Percentiles rank a stretch among this genome's conserved stretches.
Evolutionary conservation across 768 basidiomycete genomes (phyloP).

Genomic region (Lentinula sp.): DNA sequence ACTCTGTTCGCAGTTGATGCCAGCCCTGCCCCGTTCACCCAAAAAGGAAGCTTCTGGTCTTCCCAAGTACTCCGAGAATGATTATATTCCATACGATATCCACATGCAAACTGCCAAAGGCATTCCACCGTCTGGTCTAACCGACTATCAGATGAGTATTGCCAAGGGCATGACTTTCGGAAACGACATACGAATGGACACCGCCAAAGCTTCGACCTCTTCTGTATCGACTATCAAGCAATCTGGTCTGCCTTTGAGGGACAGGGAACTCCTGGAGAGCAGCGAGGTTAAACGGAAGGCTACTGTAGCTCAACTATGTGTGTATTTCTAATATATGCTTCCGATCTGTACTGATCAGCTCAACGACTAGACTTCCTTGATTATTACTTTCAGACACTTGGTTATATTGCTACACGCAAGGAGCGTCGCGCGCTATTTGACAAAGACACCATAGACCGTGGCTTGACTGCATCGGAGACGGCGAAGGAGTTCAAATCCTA

Average conservation of each 20-base stretch:
- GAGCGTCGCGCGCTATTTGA: constrained; percentile 82
- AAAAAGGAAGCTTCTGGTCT: constrained; percentile 5
- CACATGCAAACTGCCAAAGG: constrained; percentile 78
- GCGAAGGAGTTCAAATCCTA: constrained; percentile 87
- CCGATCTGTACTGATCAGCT: neutral
- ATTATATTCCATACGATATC: constrained; percentile 30
- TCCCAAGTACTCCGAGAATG: neutral
- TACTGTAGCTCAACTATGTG: constrained; percentile 95
- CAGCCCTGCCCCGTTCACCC: neutral
- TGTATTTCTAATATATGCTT: constrained; percentile 21
- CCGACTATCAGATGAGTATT: constrained; percentile 58
- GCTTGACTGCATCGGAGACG: constrained; percentile 50
- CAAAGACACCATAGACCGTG: constrained; percentile 67
- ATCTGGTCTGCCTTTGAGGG: constrained; percentile 68
- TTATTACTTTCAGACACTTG: constrained; percentile 95
- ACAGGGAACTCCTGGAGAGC: constrained; percentile 77
- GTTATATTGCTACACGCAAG: constrained; percentile 83
- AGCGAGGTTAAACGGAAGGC: constrained; percentile 91
- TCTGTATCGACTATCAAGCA: constrained; percentile 43
- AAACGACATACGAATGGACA: constrained; percentile 67
- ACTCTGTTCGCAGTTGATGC: neutral
- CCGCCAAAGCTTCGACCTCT: constrained; percentile 40
- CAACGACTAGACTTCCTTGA: constrained; percentile 78
- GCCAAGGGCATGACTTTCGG: constrained; percentile 45
- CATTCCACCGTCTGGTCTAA: constrained; percentile 25